A percentile compares a stretch with the other conserved stretches of the same genome.
Evolutionary conservation across 2,329 filamentous ascomycete species (phyloP).

Genomic region (Didymella sp.): DNA sequence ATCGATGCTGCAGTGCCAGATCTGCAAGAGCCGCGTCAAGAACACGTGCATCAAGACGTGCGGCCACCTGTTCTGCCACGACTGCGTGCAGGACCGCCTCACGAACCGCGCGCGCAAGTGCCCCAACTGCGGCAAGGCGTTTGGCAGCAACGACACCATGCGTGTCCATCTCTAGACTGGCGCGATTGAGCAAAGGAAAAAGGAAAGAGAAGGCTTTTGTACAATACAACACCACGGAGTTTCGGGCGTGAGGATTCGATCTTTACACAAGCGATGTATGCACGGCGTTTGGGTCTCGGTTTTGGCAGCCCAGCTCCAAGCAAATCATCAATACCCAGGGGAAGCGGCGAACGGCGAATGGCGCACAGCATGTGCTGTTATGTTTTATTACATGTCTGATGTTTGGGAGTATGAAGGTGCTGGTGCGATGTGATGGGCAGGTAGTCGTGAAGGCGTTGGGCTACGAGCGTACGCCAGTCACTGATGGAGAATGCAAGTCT

Average conservation of each 20-base stretch:
- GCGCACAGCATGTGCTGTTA: not conserved
- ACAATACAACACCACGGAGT: not conserved
- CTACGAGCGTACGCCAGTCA: not conserved
- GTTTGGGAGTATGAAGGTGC: not conserved
- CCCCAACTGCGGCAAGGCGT: slow-evolving; percentile 89
- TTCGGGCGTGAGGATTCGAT: too few species aligned
- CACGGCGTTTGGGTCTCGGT: not conserved
- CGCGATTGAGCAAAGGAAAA: too few species aligned
- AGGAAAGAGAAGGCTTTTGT: too few species aligned
- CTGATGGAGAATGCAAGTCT: too few species aligned
- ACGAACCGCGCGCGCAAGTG: slow-evolving; percentile 93
- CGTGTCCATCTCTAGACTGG: slow-evolving; percentile 50
- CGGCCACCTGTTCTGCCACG: slow-evolving; percentile 91
- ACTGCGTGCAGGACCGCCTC: slow-evolving; percentile 88
- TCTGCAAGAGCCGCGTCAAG: slow-evolving; percentile 93
- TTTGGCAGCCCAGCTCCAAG: not conserved
- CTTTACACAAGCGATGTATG: not conserved
- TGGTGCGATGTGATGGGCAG: not conserved
- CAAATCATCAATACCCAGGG: slow-evolving; percentile 1
- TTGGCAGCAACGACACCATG: slow-evolving; percentile 92
- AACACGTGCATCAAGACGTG: slow-evolving; percentile 93
- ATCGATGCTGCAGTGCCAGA: slow-evolving; percentile 81
- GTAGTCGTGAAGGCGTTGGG: not conserved
- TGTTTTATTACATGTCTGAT: slow-evolving; percentile 2
- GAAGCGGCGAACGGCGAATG: not conserved